Base-by-base conservation (phyloP, 805 yeast genomes). In the Kuraishia hungarica region DNA sequence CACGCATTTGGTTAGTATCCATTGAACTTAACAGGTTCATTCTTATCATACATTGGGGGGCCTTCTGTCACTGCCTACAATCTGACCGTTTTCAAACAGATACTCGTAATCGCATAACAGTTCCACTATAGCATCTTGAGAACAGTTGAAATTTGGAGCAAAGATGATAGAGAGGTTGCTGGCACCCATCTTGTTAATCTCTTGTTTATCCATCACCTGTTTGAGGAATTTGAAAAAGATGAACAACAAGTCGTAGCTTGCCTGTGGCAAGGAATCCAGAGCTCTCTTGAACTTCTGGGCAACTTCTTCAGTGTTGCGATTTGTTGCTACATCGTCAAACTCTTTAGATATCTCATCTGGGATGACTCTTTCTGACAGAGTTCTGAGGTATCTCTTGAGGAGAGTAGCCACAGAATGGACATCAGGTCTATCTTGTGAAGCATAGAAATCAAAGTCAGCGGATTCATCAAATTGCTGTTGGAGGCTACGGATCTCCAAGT, bases 341-440 rank as follows among this genome's bases (percentile, higher is more conserved):
- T 28, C 53, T n/a, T 51, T 47, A 10, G 51, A 20, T 23, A 52
- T 48, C 6, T 73, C 75, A 39, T 70, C 73, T 0, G 91, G 82
- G 50, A 87, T 68, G n/a, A 89, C 22, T n/a, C 46, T 78, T 24
- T 77, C 75, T 1, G 96, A 92, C 52, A 90, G 67, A 57, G 84
- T 89, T 58, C 97, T 76, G 51, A 91, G 72, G 71, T 86, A 91
- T 17, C 89, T 75, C 66, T 91, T 91, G 57, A 91, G 72, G 48
- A 91, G 72, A 0, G 96, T 96, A 6, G 96, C 83, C 2, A 87
- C 86, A 0, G 96, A 85, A 67, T 91, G 89, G 23, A 87, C 80
- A 66, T 89, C 96, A 1, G 81, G 81, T 46, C 66, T 69, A 39
- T 76, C 67, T 0, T 68, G 67, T 24, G 79, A 59, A 43, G 70